Percentiles rank a stretch among this genome's conserved stretches.
Evolutionary conservation across 345 rosid species (phyloP).

Genomic region (Geranium rotundifolium): DNA sequence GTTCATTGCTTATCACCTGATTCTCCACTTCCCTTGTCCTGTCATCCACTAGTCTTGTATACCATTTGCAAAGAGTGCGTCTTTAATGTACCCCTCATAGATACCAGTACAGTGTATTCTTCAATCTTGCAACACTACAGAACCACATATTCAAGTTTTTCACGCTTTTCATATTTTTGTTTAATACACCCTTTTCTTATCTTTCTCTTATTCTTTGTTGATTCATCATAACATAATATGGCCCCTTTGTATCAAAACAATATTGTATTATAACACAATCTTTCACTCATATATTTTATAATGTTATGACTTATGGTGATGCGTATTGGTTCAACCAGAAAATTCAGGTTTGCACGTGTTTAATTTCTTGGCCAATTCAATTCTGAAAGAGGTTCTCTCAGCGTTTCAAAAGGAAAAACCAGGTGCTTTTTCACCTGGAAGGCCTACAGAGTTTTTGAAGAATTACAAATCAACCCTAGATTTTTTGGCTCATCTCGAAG

Average conservation of each 20-base stretch:
- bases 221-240: background rate
- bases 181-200: background rate
- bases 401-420: constrained; percentile 91
- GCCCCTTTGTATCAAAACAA: background rate
- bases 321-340: constrained; percentile 30
- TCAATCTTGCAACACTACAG: background rate
- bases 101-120: background rate
- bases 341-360: constrained; percentile 92
- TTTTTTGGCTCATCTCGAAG: constrained; percentile 87
- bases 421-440: constrained; percentile 97
- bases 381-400: constrained; percentile 77
- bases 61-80: no score
- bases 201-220: background rate
- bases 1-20: background rate
- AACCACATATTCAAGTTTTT: no score
- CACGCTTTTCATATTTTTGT: background rate
- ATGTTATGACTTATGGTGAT: background rate
- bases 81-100: background rate
- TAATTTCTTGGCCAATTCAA: constrained; percentile 90
- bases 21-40: background rate
- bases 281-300: background rate
- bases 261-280: background rate
- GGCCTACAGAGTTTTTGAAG: constrained; percentile 80
- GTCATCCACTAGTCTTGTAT: no score
- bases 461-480: constrained; percentile 87